Evolutionary conservation across 164 flowering plant genomes (phyloP).

Genomic region (Kalanchoe fedtschenkoi): DNA sequence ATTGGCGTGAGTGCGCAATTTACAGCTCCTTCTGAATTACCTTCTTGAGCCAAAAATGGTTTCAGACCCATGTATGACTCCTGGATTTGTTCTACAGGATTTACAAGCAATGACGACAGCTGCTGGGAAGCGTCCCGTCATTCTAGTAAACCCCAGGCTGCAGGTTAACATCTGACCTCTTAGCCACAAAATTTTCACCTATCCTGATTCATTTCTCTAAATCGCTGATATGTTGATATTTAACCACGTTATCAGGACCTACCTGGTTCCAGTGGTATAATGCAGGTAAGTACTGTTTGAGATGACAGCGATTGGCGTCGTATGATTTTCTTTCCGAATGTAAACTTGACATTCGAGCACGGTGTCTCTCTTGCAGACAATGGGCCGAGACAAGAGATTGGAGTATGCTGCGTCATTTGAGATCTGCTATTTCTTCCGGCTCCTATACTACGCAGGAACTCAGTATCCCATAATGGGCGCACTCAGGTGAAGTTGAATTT

Average conservation of each 20-base stretch:
- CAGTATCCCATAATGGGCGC: constrained; percentile 98
- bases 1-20: constrained; percentile 64
- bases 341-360: constrained; percentile 10
- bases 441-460: constrained; percentile 89
- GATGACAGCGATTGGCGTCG: neutral
- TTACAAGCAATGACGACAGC: constrained; percentile 86
- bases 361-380: constrained; percentile 37
- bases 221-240: neutral
- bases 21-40: constrained; percentile 5
- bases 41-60: neutral
- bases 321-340: neutral
- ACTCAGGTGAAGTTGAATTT: constrained; percentile 46
- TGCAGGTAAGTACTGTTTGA: constrained; percentile 66
- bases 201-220: neutral
- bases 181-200: too few relatives aligned
- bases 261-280: constrained; percentile 89
- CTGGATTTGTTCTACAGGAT: constrained; percentile 41
- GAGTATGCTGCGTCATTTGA: constrained; percentile 87
- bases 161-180: constrained; percentile 58
- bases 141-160: constrained; percentile 74
- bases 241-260: constrained; percentile 80
- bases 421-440: constrained; percentile 73
- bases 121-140: constrained; percentile 77
- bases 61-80: neutral
- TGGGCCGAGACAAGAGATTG: constrained; percentile 92